Evolutionary conservation across 352 stramenopile species (phyloP).

Genomic region (Thalassiosira allenii): DNA sequence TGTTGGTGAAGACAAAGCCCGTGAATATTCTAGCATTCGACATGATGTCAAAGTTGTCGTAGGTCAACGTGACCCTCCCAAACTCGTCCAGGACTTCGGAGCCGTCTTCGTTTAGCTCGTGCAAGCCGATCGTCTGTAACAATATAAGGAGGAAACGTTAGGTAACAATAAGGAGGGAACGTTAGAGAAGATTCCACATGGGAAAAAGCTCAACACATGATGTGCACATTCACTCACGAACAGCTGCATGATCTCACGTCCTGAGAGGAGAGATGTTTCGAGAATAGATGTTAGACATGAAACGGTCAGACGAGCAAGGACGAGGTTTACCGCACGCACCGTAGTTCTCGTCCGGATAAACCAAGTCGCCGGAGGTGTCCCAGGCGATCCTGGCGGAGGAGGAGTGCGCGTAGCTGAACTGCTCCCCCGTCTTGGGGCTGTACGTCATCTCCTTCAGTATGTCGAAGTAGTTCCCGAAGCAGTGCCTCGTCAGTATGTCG

Average conservation of each 20-base stretch:
- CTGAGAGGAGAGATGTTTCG: background rate
- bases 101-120: conserved; percentile 70
- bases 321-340: conserved; percentile 25
- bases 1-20: conserved; percentile 46
- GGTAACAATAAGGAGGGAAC: too few relatives aligned
- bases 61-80: conserved; percentile 50
- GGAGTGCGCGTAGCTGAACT: conserved; percentile 58
- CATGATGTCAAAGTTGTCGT: conserved; percentile 73
- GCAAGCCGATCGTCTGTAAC: conserved; percentile 50
- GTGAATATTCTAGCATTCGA: conserved; percentile 61
- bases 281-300: background rate
- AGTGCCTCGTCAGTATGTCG: conserved; percentile 81
- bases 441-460: conserved; percentile 74
- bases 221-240: conserved; percentile 46
- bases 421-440: conserved; percentile 63
- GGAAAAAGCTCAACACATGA: too few relatives aligned
- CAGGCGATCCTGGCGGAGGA: conserved; percentile 28
- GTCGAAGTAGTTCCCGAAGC: conserved; percentile 79
- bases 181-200: too few relatives aligned
- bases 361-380: background rate
- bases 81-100: conserved; percentile 54
- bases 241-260: conserved; percentile 77
- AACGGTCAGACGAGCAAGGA: background rate
- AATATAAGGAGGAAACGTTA: too few relatives aligned
- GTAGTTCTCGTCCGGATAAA: conserved; percentile 75